These are phyloP conservation scores for Albizia julibrissin DNA, from an alignment of 306 rosid genomes.

Conservation along the genomic window DNA sequence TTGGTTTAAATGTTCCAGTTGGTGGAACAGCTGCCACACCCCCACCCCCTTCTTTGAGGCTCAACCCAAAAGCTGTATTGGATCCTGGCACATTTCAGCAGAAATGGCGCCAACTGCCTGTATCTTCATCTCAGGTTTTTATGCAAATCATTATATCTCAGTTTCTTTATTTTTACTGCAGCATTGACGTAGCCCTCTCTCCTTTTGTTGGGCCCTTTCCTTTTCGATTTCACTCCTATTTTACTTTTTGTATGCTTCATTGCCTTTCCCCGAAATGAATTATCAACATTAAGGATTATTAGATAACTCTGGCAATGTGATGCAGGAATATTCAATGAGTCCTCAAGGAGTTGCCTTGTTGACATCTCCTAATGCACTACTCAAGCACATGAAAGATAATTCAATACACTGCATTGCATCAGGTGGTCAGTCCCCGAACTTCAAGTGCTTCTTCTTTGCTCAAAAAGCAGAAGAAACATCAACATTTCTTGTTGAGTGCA, in stretches of 20 bases:
- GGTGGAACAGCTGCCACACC: constrained; percentile 56
- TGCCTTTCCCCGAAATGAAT: neutral
- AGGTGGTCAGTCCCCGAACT: constrained; percentile 90
- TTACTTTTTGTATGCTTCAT: neutral
- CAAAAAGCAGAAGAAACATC: constrained; percentile 82
- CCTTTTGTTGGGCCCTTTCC: neutral
- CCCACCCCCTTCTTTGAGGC: constrained; percentile 73
- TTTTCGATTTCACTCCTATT: neutral
- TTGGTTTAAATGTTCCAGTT: constrained; percentile 66
- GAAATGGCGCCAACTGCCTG: constrained; percentile 96
- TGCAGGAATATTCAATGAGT: constrained; percentile 73
- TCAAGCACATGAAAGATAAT: constrained; percentile 86
- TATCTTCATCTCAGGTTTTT: constrained; percentile 80
- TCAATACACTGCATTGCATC: constrained; percentile 92
- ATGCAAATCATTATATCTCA: constrained; percentile 29
- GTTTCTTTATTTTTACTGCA: constrained; percentile 16
- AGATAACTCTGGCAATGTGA: neutral
- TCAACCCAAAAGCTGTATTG: constrained; percentile 78
- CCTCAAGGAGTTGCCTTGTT: constrained; percentile 73
- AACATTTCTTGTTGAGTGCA: constrained; percentile 82
- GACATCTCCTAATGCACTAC: constrained; percentile 67
- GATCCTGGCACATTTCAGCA: constrained; percentile 95
- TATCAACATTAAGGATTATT: neutral
- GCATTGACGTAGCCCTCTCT: constrained; percentile 9
- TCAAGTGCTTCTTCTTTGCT: constrained; percentile 96